Evolutionary conservation across 257 asterid genomes (phyloP).

Genomic region (Solanum tacnaense): DNA sequence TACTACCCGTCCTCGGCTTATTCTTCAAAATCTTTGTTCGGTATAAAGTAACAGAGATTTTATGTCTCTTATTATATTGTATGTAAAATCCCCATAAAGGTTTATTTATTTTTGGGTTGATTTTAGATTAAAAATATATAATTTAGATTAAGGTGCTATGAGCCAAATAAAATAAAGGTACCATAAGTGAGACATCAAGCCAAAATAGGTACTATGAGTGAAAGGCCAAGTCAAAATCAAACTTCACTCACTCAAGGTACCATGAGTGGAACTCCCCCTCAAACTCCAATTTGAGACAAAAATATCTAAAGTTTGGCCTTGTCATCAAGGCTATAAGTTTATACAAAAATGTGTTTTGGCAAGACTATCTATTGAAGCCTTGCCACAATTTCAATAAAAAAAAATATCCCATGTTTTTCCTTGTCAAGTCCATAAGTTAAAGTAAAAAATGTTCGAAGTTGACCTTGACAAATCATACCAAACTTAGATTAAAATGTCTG

Average conservation of each 20-base stretch:
- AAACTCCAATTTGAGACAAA: background rate
- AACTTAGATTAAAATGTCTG: background rate
- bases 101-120: background rate
- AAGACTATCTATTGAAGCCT: background rate
- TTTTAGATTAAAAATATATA: background rate
- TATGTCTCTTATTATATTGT: background rate
- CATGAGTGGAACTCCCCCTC: background rate
- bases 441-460: background rate
- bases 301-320: background rate
- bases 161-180: background rate
- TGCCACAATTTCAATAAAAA: background rate
- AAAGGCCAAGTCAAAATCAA: background rate
- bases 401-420: accelerated
- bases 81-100: background rate
- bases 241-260: background rate
- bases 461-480: background rate
- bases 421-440: background rate
- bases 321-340: background rate
- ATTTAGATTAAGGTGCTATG: background rate
- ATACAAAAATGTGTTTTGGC: no score
- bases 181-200: background rate
- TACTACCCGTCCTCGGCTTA: background rate
- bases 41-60: background rate
- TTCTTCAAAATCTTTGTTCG: background rate
- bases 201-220: background rate